Base-by-base conservation (phyloP, 2,329 filamentous ascomycete species). In the Neocatenulostroma microsporum region DNA sequence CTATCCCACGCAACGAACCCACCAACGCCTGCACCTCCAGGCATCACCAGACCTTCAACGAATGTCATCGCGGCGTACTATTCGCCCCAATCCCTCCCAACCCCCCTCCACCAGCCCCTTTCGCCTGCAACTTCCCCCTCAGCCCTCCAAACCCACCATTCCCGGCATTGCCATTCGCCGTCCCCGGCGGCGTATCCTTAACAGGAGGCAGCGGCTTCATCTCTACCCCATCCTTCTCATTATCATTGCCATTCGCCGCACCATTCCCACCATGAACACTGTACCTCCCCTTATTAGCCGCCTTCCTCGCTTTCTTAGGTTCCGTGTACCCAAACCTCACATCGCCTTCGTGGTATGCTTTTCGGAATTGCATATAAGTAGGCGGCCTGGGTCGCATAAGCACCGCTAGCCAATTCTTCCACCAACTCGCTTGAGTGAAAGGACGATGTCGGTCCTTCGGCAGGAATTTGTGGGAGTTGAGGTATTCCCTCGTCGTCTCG, bases 401-500 rank as follows among this genome's bases (percentile, higher is more conserved):
- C 11, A 95, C 87, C 6, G 80, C 74, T 24, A 84, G 62, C 74
- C 84, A 87, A 61, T 98, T 98, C 53, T 73, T 80, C 53, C 82
- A 61, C 31, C 82, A 67, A 48, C 69, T 82, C 23, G 79, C 80
- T 54, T 93, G 87, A 2, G 44, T 88, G 52, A 94, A 98, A 2
- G 91, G 86, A 28, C 88, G 73, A 62, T 94, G 93, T 10, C 91
- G 78, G 58, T 98, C 89, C 51, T 82, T 82, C 64, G 91, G 93
- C 46, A 82, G 68, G 58, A 98, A 96, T 62, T 96, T 96, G 63
- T 94, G 86, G 4, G 83, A 88, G 63, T 94, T 94, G 47, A 98
- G 77, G 60, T 94, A 95, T 62, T 98, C 91, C 49, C 91, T 74
- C 1, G 91, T 98, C 0, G 89, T 98, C 67, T 98, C 89, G 32